These are phyloP conservation scores for Coleophoma eucalyptorum DNA, from an alignment of 2,329 filamentous ascomycete genomes.

Conservation along the genomic window DNA sequence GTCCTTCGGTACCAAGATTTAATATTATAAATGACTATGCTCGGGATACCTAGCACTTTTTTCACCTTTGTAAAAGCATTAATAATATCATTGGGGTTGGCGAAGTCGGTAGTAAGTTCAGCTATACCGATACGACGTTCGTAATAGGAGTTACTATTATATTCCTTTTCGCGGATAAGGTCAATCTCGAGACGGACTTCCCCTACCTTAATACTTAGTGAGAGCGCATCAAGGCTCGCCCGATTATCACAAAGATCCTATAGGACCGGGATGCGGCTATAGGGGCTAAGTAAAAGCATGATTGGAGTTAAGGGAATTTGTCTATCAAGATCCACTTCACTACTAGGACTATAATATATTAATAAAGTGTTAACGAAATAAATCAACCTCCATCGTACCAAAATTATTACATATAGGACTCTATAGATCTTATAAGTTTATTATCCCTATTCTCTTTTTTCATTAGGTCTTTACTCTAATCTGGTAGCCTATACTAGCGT, in stretches of 20 bases:
- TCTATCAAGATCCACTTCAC: conserved; percentile 1
- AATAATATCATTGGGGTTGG: conserved; percentile 28
- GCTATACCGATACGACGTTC: conserved; percentile 31
- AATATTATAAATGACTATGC: conserved; percentile 40
- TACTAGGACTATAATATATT: background rate
- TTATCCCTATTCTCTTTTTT: conserved; percentile 1
- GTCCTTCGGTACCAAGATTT: background rate
- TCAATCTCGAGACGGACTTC: conserved; percentile 15
- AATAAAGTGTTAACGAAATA: conserved; percentile 1
- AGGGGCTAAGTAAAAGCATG: conserved; percentile 2
- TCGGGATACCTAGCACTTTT: conserved; percentile 27
- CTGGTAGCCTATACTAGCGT: background rate
- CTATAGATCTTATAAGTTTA: conserved; percentile 2
- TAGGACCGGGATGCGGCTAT: conserved; percentile 6
- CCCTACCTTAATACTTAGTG: conserved; percentile 13
- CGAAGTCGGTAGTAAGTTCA: conserved; percentile 35
- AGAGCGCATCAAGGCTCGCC: conserved; percentile 6
- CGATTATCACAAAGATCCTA: conserved; percentile 5
- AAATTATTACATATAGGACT: conserved; percentile 1
- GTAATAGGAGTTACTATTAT: conserved; percentile 10
- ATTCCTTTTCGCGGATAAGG: conserved; percentile 6
- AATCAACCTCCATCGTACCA: background rate
- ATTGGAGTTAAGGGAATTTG: background rate
- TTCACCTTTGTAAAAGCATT: conserved; percentile 34
- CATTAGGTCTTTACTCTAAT: background rate